Percentiles rank a stretch among this genome's conserved stretches.
phyloP scores from a whole-genome alignment of 192 early-diverging fungal species.

The Rhizoclosmatium sp. region DNA sequence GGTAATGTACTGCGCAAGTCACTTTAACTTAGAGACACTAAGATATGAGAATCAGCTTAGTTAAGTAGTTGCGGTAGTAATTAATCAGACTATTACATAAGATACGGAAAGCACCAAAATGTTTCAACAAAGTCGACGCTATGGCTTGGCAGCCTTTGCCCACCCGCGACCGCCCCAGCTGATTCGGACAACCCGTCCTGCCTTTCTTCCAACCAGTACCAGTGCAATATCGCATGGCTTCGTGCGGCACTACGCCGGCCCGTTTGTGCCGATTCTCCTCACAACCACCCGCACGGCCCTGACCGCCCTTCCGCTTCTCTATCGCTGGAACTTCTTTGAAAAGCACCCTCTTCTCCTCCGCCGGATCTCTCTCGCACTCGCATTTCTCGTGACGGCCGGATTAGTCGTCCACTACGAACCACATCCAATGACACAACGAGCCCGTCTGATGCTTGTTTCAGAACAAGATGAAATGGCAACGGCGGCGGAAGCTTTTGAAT shows the following conservation, averaged over 20 bases:
- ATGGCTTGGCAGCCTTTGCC: too few relatives aligned
- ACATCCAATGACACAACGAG: constrained; percentile 44
- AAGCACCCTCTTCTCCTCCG: not conserved
- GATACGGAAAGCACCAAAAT: too few relatives aligned
- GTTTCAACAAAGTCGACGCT: too few relatives aligned
- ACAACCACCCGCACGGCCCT: not conserved
- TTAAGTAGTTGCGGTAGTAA: too few relatives aligned
- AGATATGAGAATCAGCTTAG: too few relatives aligned
- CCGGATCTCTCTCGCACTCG: not conserved
- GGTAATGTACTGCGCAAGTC: too few relatives aligned
- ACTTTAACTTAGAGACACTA: too few relatives aligned
- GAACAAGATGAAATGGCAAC: constrained; percentile 34
- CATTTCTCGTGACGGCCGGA: not conserved
- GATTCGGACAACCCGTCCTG: too few relatives aligned
- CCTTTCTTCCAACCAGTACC: too few relatives aligned
- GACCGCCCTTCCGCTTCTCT: constrained; percentile 13
- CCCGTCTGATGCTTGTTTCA: constrained; percentile 51
- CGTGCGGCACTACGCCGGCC: not conserved
- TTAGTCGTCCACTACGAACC: constrained; percentile 3
- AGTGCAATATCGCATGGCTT: too few relatives aligned
- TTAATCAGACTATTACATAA: too few relatives aligned
- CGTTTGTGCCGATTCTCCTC: not conserved
- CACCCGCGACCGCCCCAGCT: too few relatives aligned
- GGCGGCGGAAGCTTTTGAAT: constrained; percentile 33
- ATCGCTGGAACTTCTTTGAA: constrained; percentile 16